These are phyloP conservation scores for Termitomyces sp. DNA, from an alignment of 768 basidiomycete species.

Conservation along the genomic window DNA sequence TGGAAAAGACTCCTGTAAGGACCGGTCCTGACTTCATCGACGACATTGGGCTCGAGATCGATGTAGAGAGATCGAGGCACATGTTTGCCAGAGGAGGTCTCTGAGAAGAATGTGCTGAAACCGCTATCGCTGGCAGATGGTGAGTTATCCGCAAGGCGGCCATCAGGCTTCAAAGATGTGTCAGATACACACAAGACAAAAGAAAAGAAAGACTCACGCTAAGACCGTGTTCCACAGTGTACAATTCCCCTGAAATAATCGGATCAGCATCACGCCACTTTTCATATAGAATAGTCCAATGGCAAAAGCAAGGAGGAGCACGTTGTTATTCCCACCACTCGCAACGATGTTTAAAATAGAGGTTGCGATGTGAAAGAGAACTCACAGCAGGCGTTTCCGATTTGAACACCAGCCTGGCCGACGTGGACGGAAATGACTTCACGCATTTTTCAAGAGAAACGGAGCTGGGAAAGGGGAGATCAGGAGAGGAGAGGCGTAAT, in stretches of 20 bases:
- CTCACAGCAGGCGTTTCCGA: constrained; percentile 95
- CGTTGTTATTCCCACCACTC: constrained; percentile 9
- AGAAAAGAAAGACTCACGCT: constrained; percentile 52
- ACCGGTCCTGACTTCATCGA: constrained; percentile 93
- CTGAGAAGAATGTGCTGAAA: constrained; percentile 98
- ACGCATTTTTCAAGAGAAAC: constrained; percentile 49
- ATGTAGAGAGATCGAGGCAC: constrained; percentile 97
- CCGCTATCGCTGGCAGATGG: constrained; percentile 71
- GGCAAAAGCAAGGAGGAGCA: constrained; percentile 9
- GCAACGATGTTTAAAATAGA: neutral
- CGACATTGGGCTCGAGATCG: constrained; percentile 90
- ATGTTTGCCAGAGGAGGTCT: constrained; percentile 88
- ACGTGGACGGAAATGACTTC: constrained; percentile 97
- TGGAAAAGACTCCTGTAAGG: constrained; percentile 93
- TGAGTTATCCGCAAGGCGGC: constrained; percentile 73
- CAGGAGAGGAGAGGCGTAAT: constrained; percentile 11
- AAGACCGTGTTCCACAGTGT: constrained; percentile 96
- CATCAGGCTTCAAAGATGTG: constrained; percentile 66
- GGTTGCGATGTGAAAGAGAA: constrained; percentile 14
- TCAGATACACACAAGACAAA: constrained; percentile 10
- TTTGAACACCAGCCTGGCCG: constrained; percentile 95
- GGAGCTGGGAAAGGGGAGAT: constrained; percentile 17
- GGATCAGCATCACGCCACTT: constrained; percentile 19
- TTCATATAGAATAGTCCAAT: neutral
- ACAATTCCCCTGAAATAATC: constrained; percentile 77